Base-by-base conservation (phyloP, 768 basidiomycete species). In the Boletus reticulatus region DNA sequence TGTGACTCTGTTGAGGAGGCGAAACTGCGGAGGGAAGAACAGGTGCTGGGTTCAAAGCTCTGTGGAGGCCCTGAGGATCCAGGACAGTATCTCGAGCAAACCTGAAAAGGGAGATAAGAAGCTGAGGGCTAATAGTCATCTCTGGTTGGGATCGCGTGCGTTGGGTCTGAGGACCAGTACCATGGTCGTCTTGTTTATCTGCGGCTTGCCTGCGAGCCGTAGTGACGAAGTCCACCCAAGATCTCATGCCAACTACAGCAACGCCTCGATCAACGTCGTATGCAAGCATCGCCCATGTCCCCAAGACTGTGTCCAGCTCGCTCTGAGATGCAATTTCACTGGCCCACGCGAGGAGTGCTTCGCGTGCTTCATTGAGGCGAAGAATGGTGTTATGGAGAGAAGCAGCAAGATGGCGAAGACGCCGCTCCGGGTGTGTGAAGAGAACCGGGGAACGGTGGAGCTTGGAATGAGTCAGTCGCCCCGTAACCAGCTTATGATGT, bases 361-460 rank as follows among this genome's bases (percentile, higher is more conserved):
- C 72, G 41, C 78, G 72, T 41, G 83, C 68, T 27, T 73, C 53
- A 0, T 80, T 69, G 4, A 89, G 78, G 4, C 79, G 77, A 3
- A 95, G 78, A 13, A 97, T 73, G 8, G 84, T 78, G 0, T 79
- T 63, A 59, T 96, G 92, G 3, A 89, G 67, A 1, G 76, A 76
- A 39, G 81, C 83, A 29, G 84, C 79, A 5, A 84, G 78, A 29
- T 78, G 68, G 11, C 86, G 87, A 45, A 94, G 77, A 41, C 91
- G 84, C 34, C 92, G 84, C 10, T 88, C 86, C 0, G 92, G 83
- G 59, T 95, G 91, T 32, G 91, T 75, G 50, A 93, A 83, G 16
- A 97, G 78, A 1, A 87, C 77, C 0, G 94, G 85, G n/a, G 89
- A 73, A 71, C 96, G 93, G 70, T 97, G 91, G 34, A 93, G 74